phyloP scores from a whole-genome alignment of 2,329 filamentous ascomycete species.

The Cladosporium oxysporum region DNA sequence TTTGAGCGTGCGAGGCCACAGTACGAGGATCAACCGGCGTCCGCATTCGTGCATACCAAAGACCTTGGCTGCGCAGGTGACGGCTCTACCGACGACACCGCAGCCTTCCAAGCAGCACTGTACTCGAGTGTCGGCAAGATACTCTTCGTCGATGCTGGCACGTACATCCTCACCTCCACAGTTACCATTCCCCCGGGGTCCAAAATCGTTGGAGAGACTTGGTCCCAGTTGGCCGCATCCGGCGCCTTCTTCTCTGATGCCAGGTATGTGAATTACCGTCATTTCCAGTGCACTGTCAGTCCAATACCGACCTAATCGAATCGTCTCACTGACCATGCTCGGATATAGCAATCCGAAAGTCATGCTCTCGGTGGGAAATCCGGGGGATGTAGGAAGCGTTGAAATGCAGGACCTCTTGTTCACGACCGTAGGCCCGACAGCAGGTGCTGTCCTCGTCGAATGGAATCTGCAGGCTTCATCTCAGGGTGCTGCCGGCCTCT shows the following conservation, averaged over 20 bases:
- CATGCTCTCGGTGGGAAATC: constrained; percentile 66
- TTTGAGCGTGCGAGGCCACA: not conserved
- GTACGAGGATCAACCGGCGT: not conserved
- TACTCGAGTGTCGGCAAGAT: constrained; percentile 48
- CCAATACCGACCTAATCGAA: too few relatives aligned
- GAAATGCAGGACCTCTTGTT: constrained; percentile 67
- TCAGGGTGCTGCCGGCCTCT: constrained; percentile 36
- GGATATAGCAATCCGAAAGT: constrained; percentile 36
- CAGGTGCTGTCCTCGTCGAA: constrained; percentile 70
- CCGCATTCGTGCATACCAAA: not conserved
- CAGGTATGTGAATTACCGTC: constrained; percentile 57
- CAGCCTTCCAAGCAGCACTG: constrained; percentile 51
- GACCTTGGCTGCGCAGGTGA: constrained; percentile 49
- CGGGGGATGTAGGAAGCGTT: constrained; percentile 64
- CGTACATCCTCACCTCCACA: constrained; percentile 68
- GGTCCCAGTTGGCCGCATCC: constrained; percentile 58
- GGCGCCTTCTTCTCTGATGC: constrained; percentile 53
- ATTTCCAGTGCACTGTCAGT: constrained; percentile 27
- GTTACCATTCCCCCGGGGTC: constrained; percentile 63
- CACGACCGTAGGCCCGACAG: constrained; percentile 24
- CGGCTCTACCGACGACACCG: constrained; percentile 60
- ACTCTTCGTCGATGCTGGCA: constrained; percentile 74
- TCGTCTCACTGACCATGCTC: too few relatives aligned
- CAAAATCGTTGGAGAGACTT: constrained; percentile 62
- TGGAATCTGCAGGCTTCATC: constrained; percentile 60